These are phyloP conservation scores for Plasmodium gaboni DNA, from an alignment of 169 alveolate species.

Conservation along the genomic window DNA sequence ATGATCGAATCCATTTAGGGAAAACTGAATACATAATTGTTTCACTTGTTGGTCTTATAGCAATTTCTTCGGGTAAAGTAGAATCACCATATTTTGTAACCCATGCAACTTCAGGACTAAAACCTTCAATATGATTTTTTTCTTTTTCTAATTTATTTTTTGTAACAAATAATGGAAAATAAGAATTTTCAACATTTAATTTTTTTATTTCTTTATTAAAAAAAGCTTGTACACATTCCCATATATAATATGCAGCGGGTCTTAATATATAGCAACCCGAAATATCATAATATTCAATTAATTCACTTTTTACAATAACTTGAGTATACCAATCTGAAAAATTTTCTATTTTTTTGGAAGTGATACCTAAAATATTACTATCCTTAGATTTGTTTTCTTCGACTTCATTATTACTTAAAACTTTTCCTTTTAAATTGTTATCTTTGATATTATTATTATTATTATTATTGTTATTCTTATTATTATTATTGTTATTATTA, in stretches of 20 bases:
- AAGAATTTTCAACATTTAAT: conserved; percentile 92
- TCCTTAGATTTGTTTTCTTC: conserved; percentile 52
- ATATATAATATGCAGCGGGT: conserved; percentile 97
- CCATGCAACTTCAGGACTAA: conserved; percentile 99
- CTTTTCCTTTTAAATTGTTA: background rate
- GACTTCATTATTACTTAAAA: background rate
- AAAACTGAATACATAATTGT: conserved; percentile 99
- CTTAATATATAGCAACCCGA: conserved; percentile 99
- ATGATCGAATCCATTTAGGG: conserved; percentile 98
- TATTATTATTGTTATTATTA: conserved; percentile 15
- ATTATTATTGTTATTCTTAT: background rate
- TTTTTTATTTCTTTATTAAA: conserved; percentile 92
- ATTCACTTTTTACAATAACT: conserved; percentile 95
- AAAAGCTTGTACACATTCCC: conserved; percentile 97
- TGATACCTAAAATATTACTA: conserved; percentile 83
- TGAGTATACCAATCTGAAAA: conserved; percentile 92
- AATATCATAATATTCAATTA: conserved; percentile 99
- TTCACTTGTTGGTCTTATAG: conserved; percentile 99
- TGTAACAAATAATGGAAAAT: conserved; percentile 97
- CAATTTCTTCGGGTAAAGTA: conserved; percentile 96
- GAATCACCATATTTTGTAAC: conserved; percentile 97
- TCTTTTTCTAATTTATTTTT: conserved; percentile 96
- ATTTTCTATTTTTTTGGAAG: conserved; percentile 85
- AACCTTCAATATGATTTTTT: conserved; percentile 98
- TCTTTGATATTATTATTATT: background rate